Conservation (phyloP, 2,329 filamentous ascomycete genomes). For the Scortechinia acanthostroma region DNA sequence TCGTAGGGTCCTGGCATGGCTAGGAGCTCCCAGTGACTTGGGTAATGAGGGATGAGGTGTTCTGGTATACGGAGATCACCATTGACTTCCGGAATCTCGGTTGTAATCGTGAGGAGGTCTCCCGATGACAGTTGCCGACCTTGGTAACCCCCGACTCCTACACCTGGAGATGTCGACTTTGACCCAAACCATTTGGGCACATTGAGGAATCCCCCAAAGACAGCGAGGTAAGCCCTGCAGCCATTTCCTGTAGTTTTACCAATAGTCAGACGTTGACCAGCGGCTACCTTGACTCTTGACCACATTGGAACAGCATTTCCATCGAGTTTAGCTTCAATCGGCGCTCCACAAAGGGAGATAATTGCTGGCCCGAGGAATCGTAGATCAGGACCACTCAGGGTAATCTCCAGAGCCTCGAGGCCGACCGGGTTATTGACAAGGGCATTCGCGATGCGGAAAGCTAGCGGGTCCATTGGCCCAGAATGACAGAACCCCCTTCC, state of each 20-base stretch:
- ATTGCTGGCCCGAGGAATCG: slow-evolving; percentile 43
- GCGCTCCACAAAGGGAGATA: slow-evolving; percentile 47
- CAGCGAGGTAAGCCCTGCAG: slow-evolving; percentile 4
- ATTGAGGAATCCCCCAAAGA: slow-evolving; percentile 16
- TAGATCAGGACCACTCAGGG: slow-evolving; percentile 49
- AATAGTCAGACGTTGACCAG: slow-evolving; percentile 3
- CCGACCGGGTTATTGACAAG: slow-evolving; percentile 45
- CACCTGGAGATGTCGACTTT: slow-evolving; percentile 48
- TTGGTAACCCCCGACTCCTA: slow-evolving; percentile 51
- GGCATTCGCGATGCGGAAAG: slow-evolving; percentile 48
- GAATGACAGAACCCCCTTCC: slow-evolving; percentile 50
- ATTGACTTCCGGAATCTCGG: slow-evolving; percentile 18
- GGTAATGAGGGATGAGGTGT: slow-evolving; percentile 35
- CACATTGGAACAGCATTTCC: slow-evolving; percentile 12
- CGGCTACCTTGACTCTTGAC: background rate
- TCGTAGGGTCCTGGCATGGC: slow-evolving; percentile 46
- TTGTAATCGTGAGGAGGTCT: slow-evolving; percentile 37
- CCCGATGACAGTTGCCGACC: slow-evolving; percentile 44
- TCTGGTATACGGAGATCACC: slow-evolving; percentile 28
- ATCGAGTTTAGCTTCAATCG: slow-evolving; percentile 41
- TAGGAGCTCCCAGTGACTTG: slow-evolving; percentile 32
- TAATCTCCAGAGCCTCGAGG: slow-evolving; percentile 50
- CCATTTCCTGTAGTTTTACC: background rate
- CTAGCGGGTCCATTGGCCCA: slow-evolving; percentile 55
- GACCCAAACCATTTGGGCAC: slow-evolving; percentile 49